phyloP scores from a whole-genome alignment of 208 protist species.

The Acanthamoeba royreba region DNA sequence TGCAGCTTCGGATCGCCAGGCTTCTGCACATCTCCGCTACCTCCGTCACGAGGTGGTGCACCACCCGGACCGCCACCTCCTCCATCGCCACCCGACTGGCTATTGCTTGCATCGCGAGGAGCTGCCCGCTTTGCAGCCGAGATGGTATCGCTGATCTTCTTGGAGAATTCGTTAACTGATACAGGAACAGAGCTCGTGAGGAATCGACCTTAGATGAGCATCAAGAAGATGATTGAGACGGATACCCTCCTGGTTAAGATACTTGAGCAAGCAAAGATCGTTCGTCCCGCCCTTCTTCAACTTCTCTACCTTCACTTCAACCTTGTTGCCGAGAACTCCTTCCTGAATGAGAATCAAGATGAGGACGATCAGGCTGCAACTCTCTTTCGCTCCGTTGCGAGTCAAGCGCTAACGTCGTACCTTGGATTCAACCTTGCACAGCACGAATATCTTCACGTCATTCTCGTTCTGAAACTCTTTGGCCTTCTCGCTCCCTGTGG shows the following conservation, averaged over 20 bases:
- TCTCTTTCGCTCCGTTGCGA: neutral
- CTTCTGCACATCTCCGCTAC: neutral
- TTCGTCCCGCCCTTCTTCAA: neutral
- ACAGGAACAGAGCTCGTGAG: neutral
- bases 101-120: neutral
- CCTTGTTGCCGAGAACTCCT: neutral
- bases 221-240: neutral
- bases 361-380: neutral
- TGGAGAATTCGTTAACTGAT: neutral
- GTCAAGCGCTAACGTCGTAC: neutral
- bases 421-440: neutral
- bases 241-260: neutral
- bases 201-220: neutral
- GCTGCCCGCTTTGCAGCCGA: neutral
- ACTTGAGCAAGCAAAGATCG: neutral
- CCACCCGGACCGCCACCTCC: neutral
- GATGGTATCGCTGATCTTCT: neutral
- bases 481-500: neutral
- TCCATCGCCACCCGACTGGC: neutral
- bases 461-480: neutral
- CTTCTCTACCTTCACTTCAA: neutral
- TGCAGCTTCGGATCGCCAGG: neutral
- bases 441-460: neutral
- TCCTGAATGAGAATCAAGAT: neutral
- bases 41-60: no score